phyloP scores from a whole-genome alignment of 208 protist genomes.

The Polymyxa betae region DNA sequence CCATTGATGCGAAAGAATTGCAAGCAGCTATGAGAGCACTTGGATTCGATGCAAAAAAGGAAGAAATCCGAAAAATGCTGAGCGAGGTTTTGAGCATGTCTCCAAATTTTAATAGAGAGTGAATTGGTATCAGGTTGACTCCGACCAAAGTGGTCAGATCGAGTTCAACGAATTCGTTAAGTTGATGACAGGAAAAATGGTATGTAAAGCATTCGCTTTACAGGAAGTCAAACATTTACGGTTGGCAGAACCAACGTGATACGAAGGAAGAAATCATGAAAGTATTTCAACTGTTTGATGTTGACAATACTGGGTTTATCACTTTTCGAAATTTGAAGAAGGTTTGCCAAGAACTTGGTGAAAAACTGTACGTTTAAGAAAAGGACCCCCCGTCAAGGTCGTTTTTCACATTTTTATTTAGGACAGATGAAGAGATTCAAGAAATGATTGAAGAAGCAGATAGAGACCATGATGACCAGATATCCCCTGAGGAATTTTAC shows the following conservation, averaged over 20 bases:
- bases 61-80: slow-evolving; percentile 73
- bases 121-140: slow-evolving; percentile 53
- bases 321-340: slow-evolving; percentile 71
- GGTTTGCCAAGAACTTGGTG: slow-evolving; percentile 73
- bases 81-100: slow-evolving; percentile 63
- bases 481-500: slow-evolving; percentile 70
- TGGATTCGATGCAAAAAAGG: slow-evolving; percentile 74
- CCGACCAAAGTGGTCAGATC: slow-evolving; percentile 69
- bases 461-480: slow-evolving; percentile 72
- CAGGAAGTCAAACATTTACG: not conserved
- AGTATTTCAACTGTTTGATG: slow-evolving; percentile 75
- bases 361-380: slow-evolving; percentile 69
- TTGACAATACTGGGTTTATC: slow-evolving; percentile 73
- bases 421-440: slow-evolving; percentile 65
- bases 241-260: slow-evolving; percentile 62
- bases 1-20: slow-evolving; percentile 74
- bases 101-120: slow-evolving; percentile 39
- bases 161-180: slow-evolving; percentile 63
- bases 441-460: slow-evolving; percentile 79
- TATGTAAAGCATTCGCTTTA: not conserved
- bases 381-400: not conserved
- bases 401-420: not conserved
- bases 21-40: slow-evolving; percentile 71
- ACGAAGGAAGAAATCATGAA: slow-evolving; percentile 74
- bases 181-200: slow-evolving; percentile 64